Conservation (phyloP, 2,329 filamentous ascomycete species). For the Hortaea sp. region DNA sequence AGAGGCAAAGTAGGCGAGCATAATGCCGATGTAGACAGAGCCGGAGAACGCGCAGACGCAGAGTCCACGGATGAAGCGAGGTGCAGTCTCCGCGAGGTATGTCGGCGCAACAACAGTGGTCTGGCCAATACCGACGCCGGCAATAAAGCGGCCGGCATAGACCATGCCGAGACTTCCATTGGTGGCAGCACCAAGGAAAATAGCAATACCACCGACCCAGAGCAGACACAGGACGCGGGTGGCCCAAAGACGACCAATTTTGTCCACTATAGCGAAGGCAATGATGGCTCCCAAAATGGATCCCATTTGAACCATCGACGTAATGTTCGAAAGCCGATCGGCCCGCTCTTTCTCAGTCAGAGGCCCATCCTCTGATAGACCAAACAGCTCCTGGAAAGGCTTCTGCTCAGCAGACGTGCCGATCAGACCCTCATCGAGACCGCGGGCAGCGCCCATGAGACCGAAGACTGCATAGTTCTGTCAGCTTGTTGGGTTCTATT, state of each 20-base stretch:
- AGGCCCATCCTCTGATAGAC: conserved; percentile 43
- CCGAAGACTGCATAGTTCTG: conserved; percentile 16
- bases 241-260: conserved; percentile 23
- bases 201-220: conserved; percentile 20
- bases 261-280: conserved; percentile 29
- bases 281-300: conserved; percentile 61
- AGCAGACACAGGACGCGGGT: conserved; percentile 18
- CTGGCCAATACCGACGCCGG: conserved; percentile 38
- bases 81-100: conserved; percentile 45
- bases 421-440: conserved; percentile 73
- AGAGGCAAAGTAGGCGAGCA: conserved; percentile 66
- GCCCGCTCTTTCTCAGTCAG: conserved; percentile 49
- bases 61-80: conserved; percentile 40
- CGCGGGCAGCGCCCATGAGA: conserved; percentile 64
- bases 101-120: conserved; percentile 47
- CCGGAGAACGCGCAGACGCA: conserved; percentile 63
- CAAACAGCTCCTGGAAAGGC: conserved; percentile 51
- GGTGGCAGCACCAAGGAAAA: conserved; percentile 38
- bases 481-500: neutral
- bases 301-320: conserved; percentile 72
- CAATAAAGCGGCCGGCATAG: conserved; percentile 32
- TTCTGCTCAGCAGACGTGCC: conserved; percentile 45
- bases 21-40: conserved; percentile 65
- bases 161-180: conserved; percentile 25
- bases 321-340: conserved; percentile 54